Evolutionary conservation across 2,329 filamentous ascomycete species (phyloP).

Genomic region (Lachnellula arida): DNA sequence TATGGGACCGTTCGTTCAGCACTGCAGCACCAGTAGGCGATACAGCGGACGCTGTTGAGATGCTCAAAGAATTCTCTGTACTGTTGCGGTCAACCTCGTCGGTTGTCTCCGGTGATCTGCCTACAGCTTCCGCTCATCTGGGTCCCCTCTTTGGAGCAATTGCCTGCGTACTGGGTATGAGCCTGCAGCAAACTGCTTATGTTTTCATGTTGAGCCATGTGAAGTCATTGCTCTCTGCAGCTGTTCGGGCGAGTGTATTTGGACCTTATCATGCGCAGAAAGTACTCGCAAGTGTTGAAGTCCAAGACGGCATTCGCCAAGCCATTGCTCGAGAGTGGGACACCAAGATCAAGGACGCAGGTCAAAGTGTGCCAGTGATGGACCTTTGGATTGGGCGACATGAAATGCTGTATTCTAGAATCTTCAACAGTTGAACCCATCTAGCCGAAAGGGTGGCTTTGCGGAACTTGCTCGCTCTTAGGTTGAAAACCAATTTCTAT

Average conservation of each 20-base stretch:
- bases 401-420: slow-evolving; percentile 77
- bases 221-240: slow-evolving; percentile 71
- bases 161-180: slow-evolving; percentile 56
- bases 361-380: slow-evolving; percentile 71
- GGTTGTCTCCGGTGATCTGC: slow-evolving; percentile 27
- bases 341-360: slow-evolving; percentile 58
- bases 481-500: too few species aligned
- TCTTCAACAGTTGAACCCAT: slow-evolving; percentile 67
- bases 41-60: slow-evolving; percentile 19
- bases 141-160: slow-evolving; percentile 68
- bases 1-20: slow-evolving; percentile 71
- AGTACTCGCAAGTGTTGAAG: slow-evolving; percentile 56
- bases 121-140: slow-evolving; percentile 57
- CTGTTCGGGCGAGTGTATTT: slow-evolving; percentile 70
- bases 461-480: too few species aligned
- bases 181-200: slow-evolving; percentile 61
- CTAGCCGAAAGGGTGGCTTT: neutral
- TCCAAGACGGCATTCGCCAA: slow-evolving; percentile 53
- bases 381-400: slow-evolving; percentile 81
- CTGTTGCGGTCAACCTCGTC: slow-evolving; percentile 23
- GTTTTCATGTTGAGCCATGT: slow-evolving; percentile 73
- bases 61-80: slow-evolving; percentile 25
- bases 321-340: slow-evolving; percentile 58
- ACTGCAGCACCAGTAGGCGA: slow-evolving; percentile 31
- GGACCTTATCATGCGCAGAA: slow-evolving; percentile 77